Percentiles rank a stretch among this genome's conserved stretches.
Evolutionary conservation across 2,329 filamentous ascomycete species (phyloP).

Genomic region (Monosporascus sp.): DNA sequence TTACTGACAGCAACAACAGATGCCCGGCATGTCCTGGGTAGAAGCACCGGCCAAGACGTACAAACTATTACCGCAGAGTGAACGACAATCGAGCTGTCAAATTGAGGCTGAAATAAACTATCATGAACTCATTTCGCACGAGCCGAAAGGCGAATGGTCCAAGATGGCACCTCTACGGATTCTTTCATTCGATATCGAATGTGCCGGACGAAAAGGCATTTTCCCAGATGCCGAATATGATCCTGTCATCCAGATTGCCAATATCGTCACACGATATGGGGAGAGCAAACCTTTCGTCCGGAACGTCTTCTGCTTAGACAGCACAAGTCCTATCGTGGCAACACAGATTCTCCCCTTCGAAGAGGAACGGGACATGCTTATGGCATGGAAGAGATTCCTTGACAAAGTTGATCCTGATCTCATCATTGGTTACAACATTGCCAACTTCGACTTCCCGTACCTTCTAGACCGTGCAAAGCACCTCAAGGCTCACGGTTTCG

Average conservation of each 20-base stretch:
- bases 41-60: conserved; percentile 74
- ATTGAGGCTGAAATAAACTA: conserved; percentile 89
- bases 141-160: conserved; percentile 88
- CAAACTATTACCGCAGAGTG: conserved; percentile 57
- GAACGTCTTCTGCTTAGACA: conserved; percentile 93
- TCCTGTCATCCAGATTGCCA: conserved; percentile 96
- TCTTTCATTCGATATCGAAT: conserved; percentile 97
- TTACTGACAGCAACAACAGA: conserved; percentile 37
- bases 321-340: conserved; percentile 88
- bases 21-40: conserved; percentile 97
- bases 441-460: conserved; percentile 98
- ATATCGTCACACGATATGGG: conserved; percentile 89
- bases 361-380: conserved; percentile 83
- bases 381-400: conserved; percentile 85
- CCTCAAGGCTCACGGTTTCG: conserved; percentile 73
- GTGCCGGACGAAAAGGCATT: conserved; percentile 92
- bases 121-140: conserved; percentile 76
- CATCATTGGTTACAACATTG: conserved; percentile 97
- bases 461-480: conserved; percentile 82
- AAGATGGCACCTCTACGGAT: conserved; percentile 95
- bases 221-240: conserved; percentile 91
- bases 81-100: conserved; percentile 87
- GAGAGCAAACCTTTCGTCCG: conserved; percentile 93
- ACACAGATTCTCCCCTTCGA: conserved; percentile 85
- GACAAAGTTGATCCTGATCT: conserved; percentile 91